A percentile compares a stretch with the other conserved stretches of the same genome.
These are phyloP conservation scores for Reticulascus tulasneorum DNA, from an alignment of 2,329 filamentous ascomycete species.

Conservation along the genomic window DNA sequence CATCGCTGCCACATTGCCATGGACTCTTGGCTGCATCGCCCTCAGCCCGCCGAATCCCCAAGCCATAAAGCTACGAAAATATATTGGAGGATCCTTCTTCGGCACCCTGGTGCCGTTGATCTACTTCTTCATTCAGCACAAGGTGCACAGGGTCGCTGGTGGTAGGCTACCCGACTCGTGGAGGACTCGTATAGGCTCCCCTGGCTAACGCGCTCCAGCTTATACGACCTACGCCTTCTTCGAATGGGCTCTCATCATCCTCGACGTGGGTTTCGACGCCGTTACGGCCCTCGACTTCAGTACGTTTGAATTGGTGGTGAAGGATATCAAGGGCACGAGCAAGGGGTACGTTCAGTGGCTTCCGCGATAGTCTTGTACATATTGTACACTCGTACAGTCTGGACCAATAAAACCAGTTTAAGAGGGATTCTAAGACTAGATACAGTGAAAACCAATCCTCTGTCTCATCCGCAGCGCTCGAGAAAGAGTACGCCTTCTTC, in stretches of 20 bases:
- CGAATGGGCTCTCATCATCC: slow-evolving; percentile 91
- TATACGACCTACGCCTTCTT: slow-evolving; percentile 98
- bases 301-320: slow-evolving; percentile 80
- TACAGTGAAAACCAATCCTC: slow-evolving; percentile 45
- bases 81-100: slow-evolving; percentile 80
- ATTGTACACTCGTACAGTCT: slow-evolving; percentile 28
- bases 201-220: slow-evolving; percentile 48
- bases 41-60: slow-evolving; percentile 79
- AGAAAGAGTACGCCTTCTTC: slow-evolving; percentile 66
- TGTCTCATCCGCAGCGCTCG: slow-evolving; percentile 47
- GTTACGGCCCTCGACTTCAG: slow-evolving; percentile 90
- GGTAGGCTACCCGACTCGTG: slow-evolving; percentile 54
- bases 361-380: slow-evolving; percentile 65
- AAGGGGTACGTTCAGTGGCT: slow-evolving; percentile 99
- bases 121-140: slow-evolving; percentile 98
- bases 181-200: not conserved
- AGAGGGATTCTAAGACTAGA: slow-evolving; percentile 35
- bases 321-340: slow-evolving; percentile 83
- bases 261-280: slow-evolving; percentile 95
- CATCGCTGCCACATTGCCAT: slow-evolving; percentile 87
- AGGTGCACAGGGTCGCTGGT: slow-evolving; percentile 88
- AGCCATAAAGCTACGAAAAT: slow-evolving; percentile 86
- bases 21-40: slow-evolving; percentile 87
- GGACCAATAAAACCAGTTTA: slow-evolving; percentile 26
- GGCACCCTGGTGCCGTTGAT: slow-evolving; percentile 84